Base-by-base conservation (phyloP, 345 rosid species). In the Citrus medica region DNA sequence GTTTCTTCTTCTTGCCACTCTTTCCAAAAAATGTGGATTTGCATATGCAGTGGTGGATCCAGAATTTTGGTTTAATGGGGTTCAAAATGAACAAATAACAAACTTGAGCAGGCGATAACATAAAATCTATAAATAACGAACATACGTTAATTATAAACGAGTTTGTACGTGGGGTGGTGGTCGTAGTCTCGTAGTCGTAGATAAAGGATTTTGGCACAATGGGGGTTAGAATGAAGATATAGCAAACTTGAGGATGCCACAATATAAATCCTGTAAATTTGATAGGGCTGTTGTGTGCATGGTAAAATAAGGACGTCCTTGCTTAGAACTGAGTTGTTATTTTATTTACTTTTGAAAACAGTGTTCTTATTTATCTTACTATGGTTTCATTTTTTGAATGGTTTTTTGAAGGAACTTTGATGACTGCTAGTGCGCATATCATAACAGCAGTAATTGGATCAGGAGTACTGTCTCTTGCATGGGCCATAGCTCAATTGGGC, bases 401-500 rank as follows among this genome's bases (percentile, higher is more conserved):
- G 6, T 32, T 60, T 32, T 58, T 21, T 79, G 70, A 40, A 95
- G 99, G 99, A 69, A 93, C 94, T 19, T 83, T 90, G 92, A 16
- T 91, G 28, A 91, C 93, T 6, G 98, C 93, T 3, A 92, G 95
- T 66, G 93, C 98, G 2, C 98, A 95, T 74, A 95, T 95, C 64
- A 95, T 95, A 60, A 95, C 98, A 0, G 97, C 98, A 0, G 98
- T 95, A 82, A 95, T 92, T 19, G 98, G 97, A 6, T 93, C 95
- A 24, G 98, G 98, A 27, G 97, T 93, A 78, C 70, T 95, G 59
- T 90, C 97, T 8, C 79, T 95, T 75, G 92, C 98, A 9, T 93
- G 97, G 98, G 92, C 94, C 7, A 87, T 79, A 8, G 93, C 98
- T 0, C 94, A 95, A 81, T 82, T 95, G 25, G 98, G 98, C 1